These are phyloP conservation scores for Phallus indusiatus DNA, from an alignment of 768 basidiomycete species.

Conservation along the genomic window DNA sequence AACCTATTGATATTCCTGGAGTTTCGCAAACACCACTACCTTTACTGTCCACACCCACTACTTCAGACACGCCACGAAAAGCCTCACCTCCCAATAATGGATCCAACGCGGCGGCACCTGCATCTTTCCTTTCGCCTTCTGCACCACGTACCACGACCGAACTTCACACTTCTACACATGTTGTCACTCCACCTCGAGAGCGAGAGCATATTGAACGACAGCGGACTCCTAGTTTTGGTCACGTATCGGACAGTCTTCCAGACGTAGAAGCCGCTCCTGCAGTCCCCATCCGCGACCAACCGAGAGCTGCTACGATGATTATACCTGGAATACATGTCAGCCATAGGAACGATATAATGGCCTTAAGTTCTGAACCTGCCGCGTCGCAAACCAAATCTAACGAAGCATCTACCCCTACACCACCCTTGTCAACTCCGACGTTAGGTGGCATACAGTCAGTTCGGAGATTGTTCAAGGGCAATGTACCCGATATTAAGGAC, in stretches of 20 bases:
- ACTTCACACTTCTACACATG: not conserved
- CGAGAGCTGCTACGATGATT: constrained; percentile 71
- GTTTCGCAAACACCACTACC: not conserved
- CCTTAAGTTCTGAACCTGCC: constrained; percentile 65
- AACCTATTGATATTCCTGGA: constrained; percentile 8
- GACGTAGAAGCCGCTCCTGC: constrained; percentile 16
- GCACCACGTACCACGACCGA: constrained; percentile 5
- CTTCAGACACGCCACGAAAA: not conserved
- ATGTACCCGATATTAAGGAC: not conserved
- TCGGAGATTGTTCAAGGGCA: constrained; percentile 45
- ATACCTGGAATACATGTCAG: constrained; percentile 84
- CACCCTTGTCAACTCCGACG: constrained; percentile 18
- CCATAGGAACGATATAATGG: constrained; percentile 78
- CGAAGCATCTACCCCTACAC: not conserved
- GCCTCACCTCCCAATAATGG: not conserved
- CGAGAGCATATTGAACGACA: not conserved
- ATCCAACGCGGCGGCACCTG: not conserved
- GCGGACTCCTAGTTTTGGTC: not conserved
- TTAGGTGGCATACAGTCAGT: constrained; percentile 40
- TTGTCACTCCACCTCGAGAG: not conserved
- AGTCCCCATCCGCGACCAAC: constrained; percentile 61
- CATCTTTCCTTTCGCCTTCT: constrained; percentile 2
- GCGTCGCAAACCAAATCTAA: constrained; percentile 38
- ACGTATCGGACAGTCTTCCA: not conserved
- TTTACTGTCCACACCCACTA: not conserved